These are phyloP conservation scores for Colletotrichum musicola DNA, from an alignment of 2,329 filamentous ascomycete genomes.

Conservation along the genomic window DNA sequence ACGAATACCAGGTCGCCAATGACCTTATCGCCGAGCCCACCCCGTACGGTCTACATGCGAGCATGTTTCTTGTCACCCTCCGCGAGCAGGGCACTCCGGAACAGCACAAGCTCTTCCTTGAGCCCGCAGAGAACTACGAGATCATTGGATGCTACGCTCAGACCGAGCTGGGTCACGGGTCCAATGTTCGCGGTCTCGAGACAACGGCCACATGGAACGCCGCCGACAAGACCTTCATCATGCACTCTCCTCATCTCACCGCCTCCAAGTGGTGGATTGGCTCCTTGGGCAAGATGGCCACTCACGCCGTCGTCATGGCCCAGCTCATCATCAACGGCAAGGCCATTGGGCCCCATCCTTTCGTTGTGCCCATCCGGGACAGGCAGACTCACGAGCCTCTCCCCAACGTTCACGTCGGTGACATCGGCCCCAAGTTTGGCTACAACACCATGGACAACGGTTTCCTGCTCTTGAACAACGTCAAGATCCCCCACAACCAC, in stretches of 20 bases:
- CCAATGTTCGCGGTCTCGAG: conserved; percentile 80
- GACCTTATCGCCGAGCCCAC: conserved; percentile 80
- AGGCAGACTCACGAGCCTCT: conserved; percentile 77
- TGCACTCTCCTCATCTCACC: conserved; percentile 80
- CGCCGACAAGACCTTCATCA: conserved; percentile 78
- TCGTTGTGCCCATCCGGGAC: conserved; percentile 81
- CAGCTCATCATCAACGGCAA: conserved; percentile 79
- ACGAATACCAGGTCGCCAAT: conserved; percentile 74
- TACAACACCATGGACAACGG: conserved; percentile 89
- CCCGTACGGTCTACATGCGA: conserved; percentile 78
- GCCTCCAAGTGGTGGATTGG: conserved; percentile 90
- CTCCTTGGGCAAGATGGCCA: conserved; percentile 80
- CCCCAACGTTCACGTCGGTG: conserved; percentile 78
- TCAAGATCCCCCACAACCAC: conserved; percentile 80
- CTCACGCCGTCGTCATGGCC: conserved; percentile 83
- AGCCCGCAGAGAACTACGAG: conserved; percentile 76
- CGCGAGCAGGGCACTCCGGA: conserved; percentile 78
- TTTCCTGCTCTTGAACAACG: conserved; percentile 81
- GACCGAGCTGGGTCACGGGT: conserved; percentile 84
- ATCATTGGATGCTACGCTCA: conserved; percentile 85
- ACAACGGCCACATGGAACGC: conserved; percentile 81
- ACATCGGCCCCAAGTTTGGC: conserved; percentile 85
- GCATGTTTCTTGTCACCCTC: conserved; percentile 67
- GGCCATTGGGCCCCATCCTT: conserved; percentile 80
- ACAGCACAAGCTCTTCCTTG: conserved; percentile 80